These are phyloP conservation scores for Serendipita sp. DNA, from an alignment of 768 basidiomycete genomes.

Conservation along the genomic window DNA sequence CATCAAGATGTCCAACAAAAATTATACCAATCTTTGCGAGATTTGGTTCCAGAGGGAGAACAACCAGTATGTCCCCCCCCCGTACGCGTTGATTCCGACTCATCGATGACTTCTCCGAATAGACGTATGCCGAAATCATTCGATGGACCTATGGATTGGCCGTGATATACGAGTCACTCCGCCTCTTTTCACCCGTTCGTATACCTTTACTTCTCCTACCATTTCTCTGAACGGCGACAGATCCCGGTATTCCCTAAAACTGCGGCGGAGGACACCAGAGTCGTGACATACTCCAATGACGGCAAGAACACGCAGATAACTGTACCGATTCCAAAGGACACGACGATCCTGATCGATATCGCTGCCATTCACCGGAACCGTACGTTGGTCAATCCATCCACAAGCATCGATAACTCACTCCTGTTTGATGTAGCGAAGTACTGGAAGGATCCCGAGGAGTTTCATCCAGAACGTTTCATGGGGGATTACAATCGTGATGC, in stretches of 20 bases:
- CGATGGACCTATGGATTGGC: neutral
- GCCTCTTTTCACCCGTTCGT: neutral
- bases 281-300: neutral
- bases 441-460: neutral
- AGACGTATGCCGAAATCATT: neutral
- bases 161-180: neutral
- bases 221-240: neutral
- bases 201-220: neutral
- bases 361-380: slow-evolving; percentile 9
- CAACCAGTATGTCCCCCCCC: neutral
- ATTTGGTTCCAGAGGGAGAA: neutral
- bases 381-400: neutral
- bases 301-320: neutral
- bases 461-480: neutral
- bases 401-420: neutral
- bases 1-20: slow-evolving; percentile 16
- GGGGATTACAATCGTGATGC: neutral
- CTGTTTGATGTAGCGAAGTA: neutral
- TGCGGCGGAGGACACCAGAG: neutral
- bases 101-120: neutral
- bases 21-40: slow-evolving; percentile 1
- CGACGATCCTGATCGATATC: neutral
- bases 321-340: slow-evolving; percentile 6
- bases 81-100: neutral
- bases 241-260: neutral